Conservation (phyloP, 2,329 filamentous ascomycete species). For the Scedosporium dehoogii region DNA sequence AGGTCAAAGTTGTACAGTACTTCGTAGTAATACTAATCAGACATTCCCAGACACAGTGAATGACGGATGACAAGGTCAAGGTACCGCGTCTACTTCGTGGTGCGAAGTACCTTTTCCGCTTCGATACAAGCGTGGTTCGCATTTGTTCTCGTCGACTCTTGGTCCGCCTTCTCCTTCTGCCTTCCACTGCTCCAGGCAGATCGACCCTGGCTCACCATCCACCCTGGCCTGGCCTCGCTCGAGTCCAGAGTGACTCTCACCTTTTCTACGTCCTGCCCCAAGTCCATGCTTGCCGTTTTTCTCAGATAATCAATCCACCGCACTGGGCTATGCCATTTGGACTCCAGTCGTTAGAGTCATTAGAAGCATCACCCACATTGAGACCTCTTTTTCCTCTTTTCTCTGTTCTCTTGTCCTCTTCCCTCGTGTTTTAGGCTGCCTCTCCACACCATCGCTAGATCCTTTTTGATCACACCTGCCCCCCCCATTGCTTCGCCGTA, state of each 20-base stretch:
- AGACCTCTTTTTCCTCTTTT: background rate
- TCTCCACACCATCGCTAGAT: slow-evolving; percentile 4
- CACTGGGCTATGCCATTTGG: background rate
- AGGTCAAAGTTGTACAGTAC: too few species aligned
- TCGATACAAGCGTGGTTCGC: background rate
- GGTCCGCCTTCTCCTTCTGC: too few species aligned
- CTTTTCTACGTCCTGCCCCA: background rate
- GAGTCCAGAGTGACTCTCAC: too few species aligned
- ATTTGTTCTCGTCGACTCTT: background rate
- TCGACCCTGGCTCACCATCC: too few species aligned
- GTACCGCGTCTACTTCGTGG: background rate
- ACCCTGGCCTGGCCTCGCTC: too few species aligned
- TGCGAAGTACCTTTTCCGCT: too few species aligned
- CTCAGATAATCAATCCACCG: background rate
- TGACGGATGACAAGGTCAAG: too few species aligned
- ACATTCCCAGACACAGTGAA: too few species aligned
- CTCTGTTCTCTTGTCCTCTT: background rate
- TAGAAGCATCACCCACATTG: background rate
- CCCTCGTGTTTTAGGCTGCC: background rate
- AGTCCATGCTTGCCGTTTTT: background rate
- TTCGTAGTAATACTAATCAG: too few species aligned
- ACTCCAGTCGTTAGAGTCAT: background rate
- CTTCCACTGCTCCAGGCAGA: too few species aligned
- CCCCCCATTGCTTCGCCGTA: background rate
- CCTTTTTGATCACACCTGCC: slow-evolving; percentile 4